A percentile compares a stretch with the other conserved stretches of the same genome.
Conservation (phyloP, 2,329 filamentous ascomycete species). For the Aspergillus phoenicis region DNA sequence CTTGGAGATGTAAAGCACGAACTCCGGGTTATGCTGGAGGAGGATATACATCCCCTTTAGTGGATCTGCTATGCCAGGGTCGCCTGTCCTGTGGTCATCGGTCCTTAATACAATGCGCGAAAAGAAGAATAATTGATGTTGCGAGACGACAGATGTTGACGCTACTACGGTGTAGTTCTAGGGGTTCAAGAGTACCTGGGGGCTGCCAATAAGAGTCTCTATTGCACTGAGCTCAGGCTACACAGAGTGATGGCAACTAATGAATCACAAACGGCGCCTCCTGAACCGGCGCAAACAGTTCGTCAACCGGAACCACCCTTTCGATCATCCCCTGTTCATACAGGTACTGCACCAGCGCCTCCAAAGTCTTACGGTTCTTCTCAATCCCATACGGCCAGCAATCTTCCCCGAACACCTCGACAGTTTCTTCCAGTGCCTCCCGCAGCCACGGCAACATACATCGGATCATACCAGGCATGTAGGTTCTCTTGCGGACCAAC, state of each 20-base stretch:
- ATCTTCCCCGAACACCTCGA: background rate
- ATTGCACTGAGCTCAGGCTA: too few species aligned
- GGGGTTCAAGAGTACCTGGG: too few species aligned
- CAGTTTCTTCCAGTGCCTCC: background rate
- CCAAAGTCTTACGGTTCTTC: background rate
- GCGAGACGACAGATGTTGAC: too few species aligned
- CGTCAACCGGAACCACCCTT: background rate
- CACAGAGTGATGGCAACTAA: background rate
- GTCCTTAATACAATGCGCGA: background rate
- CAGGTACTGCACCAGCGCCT: background rate
- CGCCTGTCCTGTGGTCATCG: too few species aligned
- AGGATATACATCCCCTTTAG: too few species aligned
- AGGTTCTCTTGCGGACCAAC: background rate
- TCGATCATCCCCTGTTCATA: background rate
- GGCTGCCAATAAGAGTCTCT: too few species aligned
- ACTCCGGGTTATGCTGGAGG: background rate
- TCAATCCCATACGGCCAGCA: background rate
- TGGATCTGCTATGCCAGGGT: too few species aligned
- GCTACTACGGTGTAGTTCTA: too few species aligned
- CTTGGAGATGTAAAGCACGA: background rate
- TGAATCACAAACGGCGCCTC: background rate
- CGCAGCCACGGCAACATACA: slow-evolving; percentile 1
- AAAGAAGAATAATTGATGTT: background rate
- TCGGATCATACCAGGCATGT: background rate
- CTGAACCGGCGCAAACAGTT: background rate